These are phyloP conservation scores for Aphanomyces cochlioides DNA, from an alignment of 352 stramenopile species.

Conservation along the genomic window DNA sequence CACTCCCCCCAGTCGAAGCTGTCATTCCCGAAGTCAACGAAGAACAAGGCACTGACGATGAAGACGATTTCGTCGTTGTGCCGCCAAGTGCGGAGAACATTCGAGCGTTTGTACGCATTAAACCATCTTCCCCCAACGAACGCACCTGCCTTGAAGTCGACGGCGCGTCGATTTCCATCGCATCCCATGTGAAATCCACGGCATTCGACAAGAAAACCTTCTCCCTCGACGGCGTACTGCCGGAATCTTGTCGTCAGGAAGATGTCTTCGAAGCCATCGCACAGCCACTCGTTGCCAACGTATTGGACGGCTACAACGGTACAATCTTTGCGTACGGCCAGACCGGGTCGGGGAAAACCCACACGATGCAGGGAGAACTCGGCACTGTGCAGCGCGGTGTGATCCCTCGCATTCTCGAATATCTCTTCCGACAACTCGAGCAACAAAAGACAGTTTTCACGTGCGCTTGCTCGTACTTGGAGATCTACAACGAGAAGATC, in stretches of 20 bases:
- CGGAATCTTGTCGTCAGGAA: constrained; percentile 57
- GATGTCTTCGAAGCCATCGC: constrained; percentile 78
- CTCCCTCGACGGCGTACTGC: constrained; percentile 79
- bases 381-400: constrained; percentile 58
- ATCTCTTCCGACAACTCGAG: constrained; percentile 59
- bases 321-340: constrained; percentile 89
- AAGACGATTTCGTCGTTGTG: neutral
- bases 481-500: constrained; percentile 90
- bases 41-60: neutral
- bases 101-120: constrained; percentile 63
- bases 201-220: constrained; percentile 73
- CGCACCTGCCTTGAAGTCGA: constrained; percentile 57
- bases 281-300: constrained; percentile 68
- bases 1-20: neutral
- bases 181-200: constrained; percentile 33
- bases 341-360: constrained; percentile 84
- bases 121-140: constrained; percentile 33
- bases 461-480: constrained; percentile 72
- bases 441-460: constrained; percentile 44
- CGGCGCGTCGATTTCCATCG: constrained; percentile 44
- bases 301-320: constrained; percentile 81
- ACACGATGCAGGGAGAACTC: constrained; percentile 70
- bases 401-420: constrained; percentile 76
- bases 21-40: neutral
- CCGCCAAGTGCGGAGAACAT: constrained; percentile 50